phyloP scores from a whole-genome alignment of 2,329 filamentous ascomycete genomes.

The Capronia epimyces region DNA sequence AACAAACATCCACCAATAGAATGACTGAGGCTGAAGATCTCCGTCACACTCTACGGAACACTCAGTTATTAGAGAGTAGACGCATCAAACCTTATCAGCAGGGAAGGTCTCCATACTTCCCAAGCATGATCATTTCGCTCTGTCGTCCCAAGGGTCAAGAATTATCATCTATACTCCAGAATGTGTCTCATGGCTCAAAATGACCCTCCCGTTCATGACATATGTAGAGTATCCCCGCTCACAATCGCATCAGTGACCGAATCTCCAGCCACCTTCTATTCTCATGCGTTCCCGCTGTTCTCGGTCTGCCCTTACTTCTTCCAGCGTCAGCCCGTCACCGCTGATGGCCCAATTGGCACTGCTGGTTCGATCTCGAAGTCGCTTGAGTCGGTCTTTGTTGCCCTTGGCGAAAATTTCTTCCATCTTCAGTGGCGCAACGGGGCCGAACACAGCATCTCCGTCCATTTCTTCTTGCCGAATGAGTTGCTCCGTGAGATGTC shows the following conservation, averaged over 20 bases:
- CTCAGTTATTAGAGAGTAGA: too few species aligned
- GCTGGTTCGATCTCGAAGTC: conserved; percentile 84
- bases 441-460: conserved; percentile 79
- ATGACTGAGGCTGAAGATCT: too few species aligned
- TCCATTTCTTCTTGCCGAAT: conserved; percentile 78
- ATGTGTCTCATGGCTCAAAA: background rate
- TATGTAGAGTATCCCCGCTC: background rate
- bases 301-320: conserved; percentile 75
- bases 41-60: too few species aligned
- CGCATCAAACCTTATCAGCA: too few species aligned
- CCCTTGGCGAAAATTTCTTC: conserved; percentile 85
- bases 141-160: background rate
- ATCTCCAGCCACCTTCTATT: conserved; percentile 80
- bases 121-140: background rate
- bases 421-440: conserved; percentile 82
- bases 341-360: conserved; percentile 85
- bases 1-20: too few species aligned
- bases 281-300: conserved; percentile 73
- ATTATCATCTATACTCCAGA: background rate
- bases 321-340: conserved; percentile 75
- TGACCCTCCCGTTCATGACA: background rate
- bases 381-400: conserved; percentile 76
- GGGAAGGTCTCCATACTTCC: too few species aligned
- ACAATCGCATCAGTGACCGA: conserved; percentile 36
- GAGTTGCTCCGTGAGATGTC: conserved; percentile 69